Percentiles rank a stretch among this genome's conserved stretches.
phyloP scores from a whole-genome alignment of 352 stramenopile genomes.

The Globisporangium polare region DNA sequence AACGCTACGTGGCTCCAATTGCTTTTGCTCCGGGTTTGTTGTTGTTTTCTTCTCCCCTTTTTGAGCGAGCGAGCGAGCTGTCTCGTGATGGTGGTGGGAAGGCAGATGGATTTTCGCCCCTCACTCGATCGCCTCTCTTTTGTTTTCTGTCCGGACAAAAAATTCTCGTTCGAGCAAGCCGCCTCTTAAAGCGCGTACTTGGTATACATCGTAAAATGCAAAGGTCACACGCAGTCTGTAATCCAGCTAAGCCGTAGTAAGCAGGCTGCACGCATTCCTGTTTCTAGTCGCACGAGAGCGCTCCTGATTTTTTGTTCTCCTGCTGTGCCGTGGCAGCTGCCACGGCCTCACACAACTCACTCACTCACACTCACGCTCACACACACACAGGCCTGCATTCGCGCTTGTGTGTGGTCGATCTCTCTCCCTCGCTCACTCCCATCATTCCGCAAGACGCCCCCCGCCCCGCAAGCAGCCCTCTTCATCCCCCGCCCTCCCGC shows the following conservation, averaged over 20 bases:
- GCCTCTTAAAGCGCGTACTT: neutral
- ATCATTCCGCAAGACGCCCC: conserved; percentile 10
- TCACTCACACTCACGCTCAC: too few species aligned
- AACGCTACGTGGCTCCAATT: neutral
- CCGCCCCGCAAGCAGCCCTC: neutral
- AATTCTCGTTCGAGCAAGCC: neutral
- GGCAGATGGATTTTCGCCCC: conserved; percentile 1
- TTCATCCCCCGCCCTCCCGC: too few species aligned
- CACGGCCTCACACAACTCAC: too few species aligned
- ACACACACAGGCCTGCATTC: too few species aligned
- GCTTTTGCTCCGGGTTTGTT: too few species aligned
- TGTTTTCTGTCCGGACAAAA: conserved; percentile 5
- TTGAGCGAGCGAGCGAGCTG: too few species aligned
- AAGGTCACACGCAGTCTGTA: too few species aligned
- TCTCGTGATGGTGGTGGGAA: neutral
- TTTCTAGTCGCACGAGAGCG: neutral
- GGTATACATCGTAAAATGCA: too few species aligned
- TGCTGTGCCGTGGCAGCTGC: neutral
- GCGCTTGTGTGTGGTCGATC: neutral
- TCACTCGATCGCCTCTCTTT: neutral
- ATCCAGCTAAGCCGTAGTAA: too few species aligned
- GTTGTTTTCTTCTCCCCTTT: too few species aligned
- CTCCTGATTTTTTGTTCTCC: conserved; percentile 9
- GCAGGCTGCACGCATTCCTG: neutral
- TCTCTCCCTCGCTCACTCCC: neutral